Base-by-base conservation (phyloP, 805 yeast species). In the Candida berthetii region DNA sequence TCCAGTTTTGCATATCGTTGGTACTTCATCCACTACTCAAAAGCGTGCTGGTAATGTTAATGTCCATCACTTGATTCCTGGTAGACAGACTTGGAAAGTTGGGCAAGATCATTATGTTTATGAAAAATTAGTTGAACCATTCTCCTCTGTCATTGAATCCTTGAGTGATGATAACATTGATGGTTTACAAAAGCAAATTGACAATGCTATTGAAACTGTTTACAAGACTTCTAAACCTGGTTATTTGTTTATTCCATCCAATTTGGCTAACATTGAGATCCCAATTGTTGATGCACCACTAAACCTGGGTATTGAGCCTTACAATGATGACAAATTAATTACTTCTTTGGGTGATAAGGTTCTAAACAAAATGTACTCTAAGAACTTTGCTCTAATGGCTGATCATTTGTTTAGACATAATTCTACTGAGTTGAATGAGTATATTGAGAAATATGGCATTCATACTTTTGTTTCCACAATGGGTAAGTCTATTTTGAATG, bases 1-100 rank as follows among this genome's bases (percentile, higher is more conserved):
- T 36, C 96, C 95, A 0, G 67, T 88, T 4, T 64, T 89, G 36
- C 96, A 88, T 62, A 78, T 90, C 44, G 96, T 90, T 8, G 96
- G 96, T 19, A 80, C 86, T 45, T 79, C 88, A 7, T 66, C 76
- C n/a, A 60, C 65, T 1, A 51, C 61, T 39, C 62, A 68, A 41
- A 48, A 64, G 49, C 29, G 46, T 46, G 1, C 16, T 41, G 44
- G 58, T 54, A 10, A 54, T 47, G 37, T 52, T 53, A 37, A 62
- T 57, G 61, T 62, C 48, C 82, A 79, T 54, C 78, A 81, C 57
- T 58, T 81, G 53, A 66, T 79, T 43, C 76, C 76, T 45, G 60
- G 63, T 44, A 59, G 65, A 44, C 54, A 74, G 47, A 55, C 75
- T 28, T 68, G 72, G 56, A 49, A 57, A 35, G 54, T 65, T 44